These are phyloP conservation scores for Eimeria praecox DNA, from an alignment of 169 alveolate genomes.

Conservation along the genomic window DNA sequence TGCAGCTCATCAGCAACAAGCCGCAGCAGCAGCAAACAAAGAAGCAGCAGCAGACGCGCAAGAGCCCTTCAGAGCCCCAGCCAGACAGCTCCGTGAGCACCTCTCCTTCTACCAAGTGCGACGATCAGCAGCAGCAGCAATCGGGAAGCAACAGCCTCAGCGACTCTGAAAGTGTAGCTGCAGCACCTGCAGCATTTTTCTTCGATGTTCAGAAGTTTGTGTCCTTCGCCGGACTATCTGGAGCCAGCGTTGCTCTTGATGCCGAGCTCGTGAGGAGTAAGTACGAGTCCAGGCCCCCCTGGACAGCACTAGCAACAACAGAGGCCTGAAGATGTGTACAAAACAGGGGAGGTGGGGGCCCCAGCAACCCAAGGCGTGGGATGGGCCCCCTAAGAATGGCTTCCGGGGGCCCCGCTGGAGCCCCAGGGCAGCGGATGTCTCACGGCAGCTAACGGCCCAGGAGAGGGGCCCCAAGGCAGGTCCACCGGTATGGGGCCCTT, in stretches of 20 bases:
- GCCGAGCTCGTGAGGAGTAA: conserved; percentile 28
- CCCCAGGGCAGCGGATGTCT: neutral
- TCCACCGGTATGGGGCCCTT: too few relatives aligned
- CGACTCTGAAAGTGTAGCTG: conserved; percentile 1
- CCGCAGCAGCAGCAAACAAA: conserved; percentile 38
- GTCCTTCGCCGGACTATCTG: conserved; percentile 25
- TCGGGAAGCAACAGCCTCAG: conserved; percentile 6
- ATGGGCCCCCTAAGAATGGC: neutral
- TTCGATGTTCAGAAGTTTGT: conserved; percentile 45
- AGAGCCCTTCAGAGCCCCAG: conserved; percentile 25
- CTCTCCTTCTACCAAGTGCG: conserved; percentile 46
- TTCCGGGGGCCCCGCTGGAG: conserved; percentile 4
- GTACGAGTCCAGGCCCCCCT: conserved; percentile 35
- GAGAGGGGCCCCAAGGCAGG: neutral
- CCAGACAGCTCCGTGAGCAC: neutral
- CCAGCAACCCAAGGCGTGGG: neutral
- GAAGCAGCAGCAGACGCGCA: conserved; percentile 60
- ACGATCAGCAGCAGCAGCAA: conserved; percentile 49
- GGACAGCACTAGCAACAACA: conserved; percentile 9
- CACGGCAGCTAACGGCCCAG: neutral
- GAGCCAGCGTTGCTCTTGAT: neutral
- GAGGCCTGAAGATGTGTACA: neutral
- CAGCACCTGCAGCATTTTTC: conserved; percentile 22
- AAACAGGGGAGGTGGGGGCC: neutral
- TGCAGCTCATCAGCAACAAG: conserved; percentile 53